Evolutionary conservation across 2,329 filamentous ascomycete species (phyloP), one percentile per base, ranked within the genome.

Genomic region (Fusarium fujikuroi): DNA sequence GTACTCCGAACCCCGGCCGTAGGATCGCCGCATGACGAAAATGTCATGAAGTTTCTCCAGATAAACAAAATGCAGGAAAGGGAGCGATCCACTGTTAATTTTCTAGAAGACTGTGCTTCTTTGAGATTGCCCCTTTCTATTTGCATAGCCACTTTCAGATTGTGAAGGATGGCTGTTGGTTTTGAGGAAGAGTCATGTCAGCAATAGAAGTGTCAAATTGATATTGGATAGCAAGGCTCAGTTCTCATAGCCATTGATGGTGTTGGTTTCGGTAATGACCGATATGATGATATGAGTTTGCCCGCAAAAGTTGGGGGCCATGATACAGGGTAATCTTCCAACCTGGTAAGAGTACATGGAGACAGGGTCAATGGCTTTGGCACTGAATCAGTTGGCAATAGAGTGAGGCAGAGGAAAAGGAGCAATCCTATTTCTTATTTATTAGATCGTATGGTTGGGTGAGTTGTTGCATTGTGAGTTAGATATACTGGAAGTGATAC

Each of bases 11-110:
- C 23, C 54, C 59, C 25, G 36, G 58, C 62, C 49, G 21, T 21
- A 50, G 9, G 53, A 72, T 71, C 66, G 34, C 25, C 54, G 34
- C n/a, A 47, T 68, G 53, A 73, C 49, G 54, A 53, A 70, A 58
- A 16, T 34, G 43, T 23, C 36, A 57, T 49, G 42, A 40, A 47
- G 16, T 37, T 42, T 52, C 39, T 28, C 50, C 28, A 50, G 47
- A 46, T 21, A 57, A 63, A 57, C n/a, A 63, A 11, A 16, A 32
- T 23, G 11, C 21, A 34, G 34, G 23, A 18, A 30, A 10, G 30
- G 30, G 30, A 11, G 30, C 30, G 57, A 11, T 52, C 58, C 43
- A 64, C 43, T 58, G 21, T 18, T 25, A 39, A 36, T 50, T 39
- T 64, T 63, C 57, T 46, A 56, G 64, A 69, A 69, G 7, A 63